A percentile compares a stretch with the other conserved stretches of the same genome.
Evolutionary conservation across 202 grass and related monocot species (phyloP).

Genomic region (Setaria viridis): DNA sequence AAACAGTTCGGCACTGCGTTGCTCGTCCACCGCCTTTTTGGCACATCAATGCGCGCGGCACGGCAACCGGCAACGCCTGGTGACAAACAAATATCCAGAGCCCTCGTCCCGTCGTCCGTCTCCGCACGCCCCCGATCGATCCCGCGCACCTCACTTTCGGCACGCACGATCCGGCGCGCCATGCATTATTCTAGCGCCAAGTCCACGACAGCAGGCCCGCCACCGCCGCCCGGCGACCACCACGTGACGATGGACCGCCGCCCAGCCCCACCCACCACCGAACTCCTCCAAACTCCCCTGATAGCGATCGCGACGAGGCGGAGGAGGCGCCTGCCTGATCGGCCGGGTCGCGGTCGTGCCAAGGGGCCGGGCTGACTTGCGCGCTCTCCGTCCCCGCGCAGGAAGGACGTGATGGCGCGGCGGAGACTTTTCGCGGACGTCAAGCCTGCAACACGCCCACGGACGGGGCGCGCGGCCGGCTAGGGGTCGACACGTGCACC

Average conservation of each 20-base stretch:
- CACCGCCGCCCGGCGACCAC: constrained; percentile 59
- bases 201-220: constrained; percentile 50
- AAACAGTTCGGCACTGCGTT: background rate
- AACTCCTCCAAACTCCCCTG: constrained; percentile 1
- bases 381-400: background rate
- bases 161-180: constrained; percentile 46
- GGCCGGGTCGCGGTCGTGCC: background rate
- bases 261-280: constrained; percentile 52
- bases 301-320: background rate
- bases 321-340: too few relatives aligned
- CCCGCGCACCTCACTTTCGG: constrained; percentile 47
- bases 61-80: background rate
- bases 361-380: constrained; percentile 28
- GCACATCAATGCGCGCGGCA: constrained; percentile 6
- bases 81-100: constrained; percentile 30
- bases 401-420: too few relatives aligned
- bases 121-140: background rate
- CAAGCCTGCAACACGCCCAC: background rate
- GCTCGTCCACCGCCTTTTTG: background rate
- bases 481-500: constrained; percentile 27
- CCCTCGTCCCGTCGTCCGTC: background rate
- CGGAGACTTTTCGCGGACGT: constrained; percentile 28
- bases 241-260: constrained; percentile 52
- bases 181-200: background rate
- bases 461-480: background rate